phyloP scores from a whole-genome alignment of 176 grass and related monocot genomes.

The Aegilops tauschii region DNA sequence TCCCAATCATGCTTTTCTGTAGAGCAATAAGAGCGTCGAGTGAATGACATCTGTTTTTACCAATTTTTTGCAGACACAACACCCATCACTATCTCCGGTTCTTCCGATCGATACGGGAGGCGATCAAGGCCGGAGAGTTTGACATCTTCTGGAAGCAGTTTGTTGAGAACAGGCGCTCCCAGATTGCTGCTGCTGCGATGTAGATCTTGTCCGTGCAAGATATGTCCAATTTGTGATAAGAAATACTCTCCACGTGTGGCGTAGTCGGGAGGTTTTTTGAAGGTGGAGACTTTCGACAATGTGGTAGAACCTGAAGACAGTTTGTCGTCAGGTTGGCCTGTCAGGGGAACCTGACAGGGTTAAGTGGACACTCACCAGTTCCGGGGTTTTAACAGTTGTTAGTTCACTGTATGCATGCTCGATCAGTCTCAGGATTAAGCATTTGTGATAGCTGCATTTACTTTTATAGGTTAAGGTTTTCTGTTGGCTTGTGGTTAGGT shows the following conservation, averaged over 20 bases:
- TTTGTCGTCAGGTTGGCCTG: neutral
- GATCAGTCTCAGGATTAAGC: neutral
- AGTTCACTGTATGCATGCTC: neutral
- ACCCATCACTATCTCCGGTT: conserved; percentile 91
- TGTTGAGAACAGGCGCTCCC: conserved; percentile 47
- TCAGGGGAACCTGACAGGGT: neutral
- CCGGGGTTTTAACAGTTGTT: neutral
- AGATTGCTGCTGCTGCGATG: conserved; percentile 30
- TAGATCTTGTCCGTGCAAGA: conserved; percentile 6
- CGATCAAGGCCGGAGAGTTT: conserved; percentile 66
- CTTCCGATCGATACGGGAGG: conserved; percentile 59
- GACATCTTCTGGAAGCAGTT: conserved; percentile 59
- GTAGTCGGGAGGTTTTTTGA: neutral
- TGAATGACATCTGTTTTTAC: conserved; percentile 4
- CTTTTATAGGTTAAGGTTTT: no score
- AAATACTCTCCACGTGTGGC: neutral
- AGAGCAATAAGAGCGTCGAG: neutral
- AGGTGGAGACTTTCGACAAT: neutral
- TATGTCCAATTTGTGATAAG: neutral
- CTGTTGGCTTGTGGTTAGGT: no score
- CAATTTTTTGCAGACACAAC: conserved; percentile 68
- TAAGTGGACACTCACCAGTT: neutral
- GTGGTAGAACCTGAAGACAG: neutral
- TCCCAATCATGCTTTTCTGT: neutral
- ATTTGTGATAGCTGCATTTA: no score